These are phyloP conservation scores for Tarenaya hassleriana DNA, from an alignment of 345 rosid species.

Conservation along the genomic window DNA sequence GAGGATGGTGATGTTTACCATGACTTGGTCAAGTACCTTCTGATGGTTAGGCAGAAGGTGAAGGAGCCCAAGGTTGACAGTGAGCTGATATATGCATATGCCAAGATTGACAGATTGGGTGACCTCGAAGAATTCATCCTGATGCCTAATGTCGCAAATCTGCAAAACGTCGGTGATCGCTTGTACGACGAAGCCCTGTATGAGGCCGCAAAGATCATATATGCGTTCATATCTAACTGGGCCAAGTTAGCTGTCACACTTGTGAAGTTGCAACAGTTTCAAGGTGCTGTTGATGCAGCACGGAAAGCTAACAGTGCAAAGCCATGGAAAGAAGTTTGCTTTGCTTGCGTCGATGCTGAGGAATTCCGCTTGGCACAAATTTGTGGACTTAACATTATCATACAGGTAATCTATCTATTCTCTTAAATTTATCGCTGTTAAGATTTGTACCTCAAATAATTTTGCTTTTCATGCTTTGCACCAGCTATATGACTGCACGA, in stretches of 20 bases:
- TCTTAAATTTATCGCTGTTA: neutral
- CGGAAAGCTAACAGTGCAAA: conserved; percentile 97
- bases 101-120: conserved; percentile 79
- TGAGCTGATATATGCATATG: conserved; percentile 94
- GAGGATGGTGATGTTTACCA: conserved; percentile 78
- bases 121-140: conserved; percentile 94
- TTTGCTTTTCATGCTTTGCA: no score
- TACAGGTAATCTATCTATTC: conserved; percentile 49
- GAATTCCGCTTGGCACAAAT: conserved; percentile 96
- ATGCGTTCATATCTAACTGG: conserved; percentile 96
- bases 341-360: conserved; percentile 98
- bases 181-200: conserved; percentile 76
- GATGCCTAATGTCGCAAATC: conserved; percentile 97
- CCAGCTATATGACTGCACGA: no score
- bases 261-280: conserved; percentile 91
- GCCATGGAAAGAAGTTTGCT: conserved; percentile 99
- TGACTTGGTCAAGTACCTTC: conserved; percentile 89
- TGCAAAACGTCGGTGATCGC: conserved; percentile 92
- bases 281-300: conserved; percentile 99
- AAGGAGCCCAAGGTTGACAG: conserved; percentile 94
- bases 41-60: conserved; percentile 96
- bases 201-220: conserved; percentile 94
- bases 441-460: no score
- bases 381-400: conserved; percentile 89
- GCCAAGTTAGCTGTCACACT: conserved; percentile 92